These are phyloP conservation scores for Circinella umbellata DNA, from an alignment of 371 early-diverging fungal species.

Conservation along the genomic window DNA sequence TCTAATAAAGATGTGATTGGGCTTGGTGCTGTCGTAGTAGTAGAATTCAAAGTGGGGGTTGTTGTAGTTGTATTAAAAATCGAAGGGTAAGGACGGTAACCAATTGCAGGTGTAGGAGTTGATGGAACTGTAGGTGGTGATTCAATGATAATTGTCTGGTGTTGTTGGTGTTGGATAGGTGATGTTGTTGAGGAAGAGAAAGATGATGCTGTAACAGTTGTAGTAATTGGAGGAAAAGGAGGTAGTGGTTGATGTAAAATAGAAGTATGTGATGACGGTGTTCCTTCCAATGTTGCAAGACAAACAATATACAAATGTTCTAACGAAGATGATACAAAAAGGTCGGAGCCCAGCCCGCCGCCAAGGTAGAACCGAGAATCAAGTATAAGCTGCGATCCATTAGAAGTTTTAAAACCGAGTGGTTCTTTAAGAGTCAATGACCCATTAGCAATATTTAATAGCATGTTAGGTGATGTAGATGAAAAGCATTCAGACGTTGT, in stretches of 20 bases:
- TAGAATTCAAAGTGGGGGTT: not conserved
- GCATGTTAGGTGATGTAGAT: slow-evolving; percentile 34
- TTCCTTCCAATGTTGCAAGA: not conserved
- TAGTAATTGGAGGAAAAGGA: too few species aligned
- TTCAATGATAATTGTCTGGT: not conserved
- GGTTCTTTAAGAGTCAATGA: slow-evolving; percentile 34
- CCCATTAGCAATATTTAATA: slow-evolving; percentile 34
- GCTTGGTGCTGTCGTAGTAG: not conserved
- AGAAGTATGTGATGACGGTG: not conserved
- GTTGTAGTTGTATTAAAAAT: not conserved
- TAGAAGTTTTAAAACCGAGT: slow-evolving; percentile 50
- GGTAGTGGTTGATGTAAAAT: too few species aligned
- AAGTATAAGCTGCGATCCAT: slow-evolving; percentile 47
- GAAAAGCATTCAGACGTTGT: slow-evolving; percentile 47
- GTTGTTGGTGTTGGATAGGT: not conserved
- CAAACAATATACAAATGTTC: slow-evolving; percentile 27
- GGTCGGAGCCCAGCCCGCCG: slow-evolving; percentile 63
- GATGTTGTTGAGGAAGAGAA: not conserved
- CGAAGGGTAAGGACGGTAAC: not conserved
- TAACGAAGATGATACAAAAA: slow-evolving; percentile 27
- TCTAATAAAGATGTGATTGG: slow-evolving; percentile 3
- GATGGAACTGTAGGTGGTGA: slow-evolving; percentile 1
- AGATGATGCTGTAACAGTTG: not conserved
- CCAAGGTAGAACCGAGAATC: slow-evolving; percentile 59
- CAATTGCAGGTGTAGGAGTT: not conserved